phyloP scores from a whole-genome alignment of 208 protist genomes.

The Wallacemonas sp. region DNA sequence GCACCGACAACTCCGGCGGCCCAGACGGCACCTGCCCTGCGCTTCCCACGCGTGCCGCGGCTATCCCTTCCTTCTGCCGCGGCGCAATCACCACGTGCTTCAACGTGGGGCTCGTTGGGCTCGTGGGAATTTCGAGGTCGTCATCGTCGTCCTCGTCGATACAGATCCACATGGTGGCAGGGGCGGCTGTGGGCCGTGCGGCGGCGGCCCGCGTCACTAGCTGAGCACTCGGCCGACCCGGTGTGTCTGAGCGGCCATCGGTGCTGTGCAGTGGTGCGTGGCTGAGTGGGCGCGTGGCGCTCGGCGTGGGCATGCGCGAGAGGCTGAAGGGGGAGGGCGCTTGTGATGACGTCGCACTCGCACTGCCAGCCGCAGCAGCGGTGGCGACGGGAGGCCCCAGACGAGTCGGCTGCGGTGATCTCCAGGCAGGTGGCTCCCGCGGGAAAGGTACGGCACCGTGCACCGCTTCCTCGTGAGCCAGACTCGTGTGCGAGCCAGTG shows the following conservation, averaged over 20 bases:
- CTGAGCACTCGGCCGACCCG: slow-evolving; percentile 41
- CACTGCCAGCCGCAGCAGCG: too few species aligned
- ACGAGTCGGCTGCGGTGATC: neutral
- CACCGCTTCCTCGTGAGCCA: neutral
- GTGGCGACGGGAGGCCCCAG: neutral
- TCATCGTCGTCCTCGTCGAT: slow-evolving; percentile 72
- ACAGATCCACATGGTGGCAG: slow-evolving; percentile 76
- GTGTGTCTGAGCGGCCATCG: neutral
- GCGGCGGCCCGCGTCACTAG: slow-evolving; percentile 58
- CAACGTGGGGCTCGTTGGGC: slow-evolving; percentile 12
- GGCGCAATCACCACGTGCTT: slow-evolving; percentile 12
- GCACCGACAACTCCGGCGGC: neutral
- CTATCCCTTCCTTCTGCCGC: neutral
- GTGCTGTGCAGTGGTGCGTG: neutral
- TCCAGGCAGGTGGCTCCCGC: slow-evolving; percentile 1
- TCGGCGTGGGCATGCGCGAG: neutral
- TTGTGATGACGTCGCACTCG: neutral
- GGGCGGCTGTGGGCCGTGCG: slow-evolving; percentile 49
- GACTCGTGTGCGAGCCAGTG: neutral
- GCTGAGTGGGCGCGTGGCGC: too few species aligned
- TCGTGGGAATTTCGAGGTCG: slow-evolving; percentile 21
- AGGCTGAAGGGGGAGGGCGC: slow-evolving; percentile 7
- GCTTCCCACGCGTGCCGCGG: neutral
- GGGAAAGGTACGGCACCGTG: neutral
- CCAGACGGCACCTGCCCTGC: neutral